Base-by-base conservation (phyloP, 2,329 filamentous ascomycete species). In the Trichoderma arundinaceum region DNA sequence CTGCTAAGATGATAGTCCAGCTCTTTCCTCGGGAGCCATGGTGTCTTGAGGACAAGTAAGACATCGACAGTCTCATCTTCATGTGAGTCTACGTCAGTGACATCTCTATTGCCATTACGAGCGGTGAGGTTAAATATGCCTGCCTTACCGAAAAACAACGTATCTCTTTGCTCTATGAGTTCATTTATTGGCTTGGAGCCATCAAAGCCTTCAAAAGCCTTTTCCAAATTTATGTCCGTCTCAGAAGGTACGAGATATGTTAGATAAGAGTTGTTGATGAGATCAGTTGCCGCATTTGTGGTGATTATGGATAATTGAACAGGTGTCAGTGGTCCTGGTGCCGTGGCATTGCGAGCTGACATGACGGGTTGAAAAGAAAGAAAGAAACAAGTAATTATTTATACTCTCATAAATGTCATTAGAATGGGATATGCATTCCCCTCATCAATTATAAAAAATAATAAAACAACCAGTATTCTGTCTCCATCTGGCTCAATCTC, bases 11-110 rank as follows among this genome's bases (percentile, higher is more conserved):
- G 87, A 41, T 84, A 81, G 64, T 84, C 82, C 19, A 92, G 77
- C 0, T 80, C 79, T 38, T 80, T 75, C 67, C 90, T 84, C 64
- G 87, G 83, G 64, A 84, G 80, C 72, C 84, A 82, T 4, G 88
- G 87, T 8, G 88, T 88, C 71, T 86, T 85, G 65, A 94, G 82
- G 10, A 92, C 81, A 68, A 93, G 79, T 72, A 91, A 87, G 17
- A 92, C 82, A 68, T 88, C 81, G 65, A 91, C 83, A 32, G 86
- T 87, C 80, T 94, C 91, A 84, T 94, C 91, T 93, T 10, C 3
- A 79, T 66, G 74, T 73, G 79, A 84, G 4, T 39, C 15, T 49
- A 46, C 46, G 67, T 73, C 22, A 73, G 72, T 44, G 44, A 66
- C 19, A 19, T 56, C 28, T 19, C 5, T 35, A 46, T 17, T 28